Base-by-base conservation (phyloP, 495 filamentous ascomycete genomes). In the Cladorrhinum samala region DNA sequence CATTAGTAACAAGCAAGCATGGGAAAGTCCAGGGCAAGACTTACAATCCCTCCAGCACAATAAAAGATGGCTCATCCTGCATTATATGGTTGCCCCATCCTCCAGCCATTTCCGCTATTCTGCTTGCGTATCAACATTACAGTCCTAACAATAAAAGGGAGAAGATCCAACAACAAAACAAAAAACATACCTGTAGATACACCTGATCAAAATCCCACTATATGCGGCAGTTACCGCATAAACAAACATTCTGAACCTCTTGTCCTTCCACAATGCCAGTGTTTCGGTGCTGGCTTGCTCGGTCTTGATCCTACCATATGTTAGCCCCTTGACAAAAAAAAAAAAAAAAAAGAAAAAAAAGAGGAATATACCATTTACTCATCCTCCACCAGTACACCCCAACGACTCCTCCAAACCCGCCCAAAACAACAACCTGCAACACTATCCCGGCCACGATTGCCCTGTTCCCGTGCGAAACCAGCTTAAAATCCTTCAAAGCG, bases 361-460 rank as follows among this genome's bases (percentile, higher is more conserved):
- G 4, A 16, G 14, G 9, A 2, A 59, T 52, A 36, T 27, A 59
- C 49, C 70, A 70, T 39, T 58, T 67, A 49, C 50, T 60, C 0
- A 80, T 68, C 4, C 74, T 61, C 18, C 72, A 36, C 49, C 68
- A 80, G 56, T 81, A 86, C 23, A 81, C 72, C 24, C 66, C 46
- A n/a, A 61, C 75, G 8, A 80, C 50, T 7, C 67, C 5, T 9
- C 78, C 81, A 62, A 85, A 88, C 21, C 77, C 67, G 27, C 69
- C 56, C 66, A 88, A 72, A 2, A 85, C 86, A 5, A 70, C 73
- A 27, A 85, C 84, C 74, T 90, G 86, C 66, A 83, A 79, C 6
- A 79, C 72, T 55, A 90, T 85, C 61, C 86, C 85, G 9, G 83
- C 77, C 45, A 90, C 83, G 60, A 87, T 87, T 50, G 84, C 78